Evolutionary conservation across 108 stramenopile genomes (phyloP), one percentile per base, ranked within the genome.

Genomic region (Cyclostephanos tholiformis): DNA sequence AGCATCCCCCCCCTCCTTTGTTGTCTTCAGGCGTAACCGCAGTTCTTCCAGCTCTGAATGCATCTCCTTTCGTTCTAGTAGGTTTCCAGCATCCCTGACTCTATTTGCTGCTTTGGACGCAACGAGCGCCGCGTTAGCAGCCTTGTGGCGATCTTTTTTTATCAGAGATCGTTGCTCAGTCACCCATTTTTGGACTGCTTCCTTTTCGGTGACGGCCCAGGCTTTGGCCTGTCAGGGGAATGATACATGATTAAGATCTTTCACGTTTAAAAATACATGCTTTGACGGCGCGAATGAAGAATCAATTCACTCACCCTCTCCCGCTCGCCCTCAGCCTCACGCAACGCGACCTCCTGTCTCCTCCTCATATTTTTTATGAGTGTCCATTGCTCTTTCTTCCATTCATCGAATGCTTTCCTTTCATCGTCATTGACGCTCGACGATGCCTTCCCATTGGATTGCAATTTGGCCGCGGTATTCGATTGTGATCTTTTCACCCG

Each of bases 41-140:
- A 95, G 83, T 48, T 86, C 74, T 56, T 89, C 89, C 62, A 95
- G 60, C 55, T 79, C 71, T 8, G 88, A 79, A 17, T 89, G 82
- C 49, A 90, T 27, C 0, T 26, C 69, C 13, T 80, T 36, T 1
- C 25, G 41, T 17, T 79, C 77, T 19, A 56, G 58, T 44, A 48
- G 1, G 14, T 36, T 44, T 26, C 29, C 23, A 20, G 1, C 13
- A 43, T 72, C 43, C 30, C 38, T 52, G 36, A 20, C 66, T 41
- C 64, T 68, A 14, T 64, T 74, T 27, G 82, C 72, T 53, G 57
- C 68, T 50, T 70, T 75, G 43, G 74, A 51, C 36, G 82, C 82
- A 59, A 83, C 61, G 43, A 83, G 73, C 8, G 82, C 77, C 13
- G 82, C 82, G 48, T 79, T 83, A 53, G 82, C 73, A 6, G 82